Percentiles rank a stretch among this genome's conserved stretches.
Evolutionary conservation across 805 yeast species (phyloP).

Genomic region (Kuraishia capsulata): DNA sequence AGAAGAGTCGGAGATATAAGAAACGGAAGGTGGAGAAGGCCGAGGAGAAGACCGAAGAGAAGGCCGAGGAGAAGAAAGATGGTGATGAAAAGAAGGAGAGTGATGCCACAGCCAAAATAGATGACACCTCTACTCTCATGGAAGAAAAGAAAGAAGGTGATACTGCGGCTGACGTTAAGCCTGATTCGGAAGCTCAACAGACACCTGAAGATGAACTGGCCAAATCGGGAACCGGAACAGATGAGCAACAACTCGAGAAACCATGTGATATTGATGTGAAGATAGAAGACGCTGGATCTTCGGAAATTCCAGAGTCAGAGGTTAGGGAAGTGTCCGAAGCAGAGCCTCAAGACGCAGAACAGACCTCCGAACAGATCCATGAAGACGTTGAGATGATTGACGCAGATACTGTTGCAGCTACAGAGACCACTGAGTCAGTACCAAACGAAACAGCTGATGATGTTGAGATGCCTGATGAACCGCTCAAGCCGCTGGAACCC

Average conservation of each 20-base stretch:
- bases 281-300: no score
- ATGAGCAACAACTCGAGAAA: no score
- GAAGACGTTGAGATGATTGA: no score
- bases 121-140: background rate
- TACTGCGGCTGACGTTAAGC: no score
- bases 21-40: slow-evolving; percentile 22
- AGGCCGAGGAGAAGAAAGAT: slow-evolving; percentile 2
- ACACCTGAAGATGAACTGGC: no score
- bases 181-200: no score
- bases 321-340: no score
- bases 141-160: slow-evolving; percentile 4
- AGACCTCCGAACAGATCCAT: no score
- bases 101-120: slow-evolving; percentile 3
- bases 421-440: background rate
- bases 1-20: slow-evolving; percentile 29
- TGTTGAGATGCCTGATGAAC: slow-evolving; percentile 1
- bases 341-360: no score
- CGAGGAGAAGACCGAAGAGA: slow-evolving; percentile 1
- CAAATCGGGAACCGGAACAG: no score
- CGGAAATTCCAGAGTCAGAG: slow-evolving; percentile 2
- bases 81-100: background rate
- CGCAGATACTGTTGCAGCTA: no score
- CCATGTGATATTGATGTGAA: no score
- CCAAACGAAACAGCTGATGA: slow-evolving; percentile 1
- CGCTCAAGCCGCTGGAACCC: slow-evolving; percentile 1